Conservation (phyloP, 2,329 filamentous ascomycete genomes). For the Sporothrix brasiliensis region DNA sequence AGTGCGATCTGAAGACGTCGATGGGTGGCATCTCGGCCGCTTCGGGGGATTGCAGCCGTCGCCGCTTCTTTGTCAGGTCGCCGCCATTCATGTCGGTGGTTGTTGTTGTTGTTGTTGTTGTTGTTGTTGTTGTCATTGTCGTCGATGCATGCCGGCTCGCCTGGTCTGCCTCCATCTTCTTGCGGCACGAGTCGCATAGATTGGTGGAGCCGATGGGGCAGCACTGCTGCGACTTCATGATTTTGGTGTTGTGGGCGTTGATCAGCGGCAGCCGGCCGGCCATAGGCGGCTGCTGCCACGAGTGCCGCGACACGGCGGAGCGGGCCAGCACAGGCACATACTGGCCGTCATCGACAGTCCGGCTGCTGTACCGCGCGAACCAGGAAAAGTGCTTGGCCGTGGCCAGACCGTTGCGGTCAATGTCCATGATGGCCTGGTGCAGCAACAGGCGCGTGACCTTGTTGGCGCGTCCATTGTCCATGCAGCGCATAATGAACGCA, state of each 20-base stretch:
- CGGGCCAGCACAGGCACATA: conserved; percentile 55
- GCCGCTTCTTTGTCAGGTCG: conserved; percentile 23
- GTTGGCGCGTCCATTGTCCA: conserved; percentile 74
- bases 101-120: no score
- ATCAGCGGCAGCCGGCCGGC: conserved; percentile 50
- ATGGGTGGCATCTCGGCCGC: not conserved
- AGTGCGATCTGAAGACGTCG: not conserved
- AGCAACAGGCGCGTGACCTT: conserved; percentile 80
- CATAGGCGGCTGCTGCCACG: conserved; percentile 47
- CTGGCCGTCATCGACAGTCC: conserved; percentile 38
- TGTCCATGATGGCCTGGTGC: conserved; percentile 81
- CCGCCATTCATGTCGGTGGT: not conserved
- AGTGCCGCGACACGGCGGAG: conserved; percentile 49
- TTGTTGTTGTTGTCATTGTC: not conserved
- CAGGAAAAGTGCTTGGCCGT: conserved; percentile 28
- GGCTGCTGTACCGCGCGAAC: conserved; percentile 40
- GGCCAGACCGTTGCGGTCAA: conserved; percentile 58
- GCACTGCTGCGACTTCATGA: conserved; percentile 20
- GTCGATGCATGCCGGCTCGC: not conserved
- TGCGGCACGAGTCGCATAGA: conserved; percentile 16
- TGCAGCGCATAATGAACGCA: conserved; percentile 75
- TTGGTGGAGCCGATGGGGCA: not conserved
- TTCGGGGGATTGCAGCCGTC: conserved; percentile 22
- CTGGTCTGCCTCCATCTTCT: conserved; percentile 12
- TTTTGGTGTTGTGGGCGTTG: conserved; percentile 7